Evolutionary conservation across 257 asterid species (phyloP).

Genomic region (Solanum pennellii): DNA sequence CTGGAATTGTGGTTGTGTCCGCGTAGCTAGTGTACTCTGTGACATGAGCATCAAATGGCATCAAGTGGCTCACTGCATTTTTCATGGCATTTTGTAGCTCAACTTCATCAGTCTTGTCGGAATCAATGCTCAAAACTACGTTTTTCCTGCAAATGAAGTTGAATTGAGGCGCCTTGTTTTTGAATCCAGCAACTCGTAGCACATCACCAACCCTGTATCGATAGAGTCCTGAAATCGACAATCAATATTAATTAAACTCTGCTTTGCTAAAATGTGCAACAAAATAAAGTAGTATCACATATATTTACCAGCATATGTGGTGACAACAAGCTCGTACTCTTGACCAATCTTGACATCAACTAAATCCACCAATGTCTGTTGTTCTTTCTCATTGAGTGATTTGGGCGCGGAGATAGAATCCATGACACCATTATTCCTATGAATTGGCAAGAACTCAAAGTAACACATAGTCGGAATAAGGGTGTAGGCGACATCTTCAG

Average conservation of each 20-base stretch:
- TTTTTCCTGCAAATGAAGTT: constrained; percentile 26
- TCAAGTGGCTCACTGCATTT: constrained; percentile 9
- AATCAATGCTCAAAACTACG: constrained; percentile 8
- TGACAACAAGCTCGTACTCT: constrained; percentile 3
- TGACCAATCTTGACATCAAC: constrained; percentile 5
- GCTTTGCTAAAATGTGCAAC: background rate
- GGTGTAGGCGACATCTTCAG: constrained; percentile 29
- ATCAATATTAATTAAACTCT: background rate
- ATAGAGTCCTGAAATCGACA: constrained; percentile 19
- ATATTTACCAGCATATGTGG: constrained; percentile 31
- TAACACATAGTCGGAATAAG: constrained; percentile 39
- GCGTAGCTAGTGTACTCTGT: constrained; percentile 31
- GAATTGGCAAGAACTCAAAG: constrained; percentile 30
- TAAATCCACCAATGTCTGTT: constrained; percentile 18
- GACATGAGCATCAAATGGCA: constrained; percentile 12
- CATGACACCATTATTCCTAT: background rate
- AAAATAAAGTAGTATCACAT: background rate
- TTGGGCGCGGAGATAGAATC: background rate
- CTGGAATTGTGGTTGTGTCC: constrained; percentile 21
- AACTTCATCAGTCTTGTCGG: background rate
- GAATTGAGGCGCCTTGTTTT: constrained; percentile 31
- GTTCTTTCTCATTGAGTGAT: background rate
- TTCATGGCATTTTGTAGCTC: constrained; percentile 19
- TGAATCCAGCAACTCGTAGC: constrained; percentile 30
- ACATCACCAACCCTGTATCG: constrained; percentile 31